These are phyloP conservation scores for Cercospora nicotianae DNA, from an alignment of 2,329 filamentous ascomycete species.

Conservation along the genomic window DNA sequence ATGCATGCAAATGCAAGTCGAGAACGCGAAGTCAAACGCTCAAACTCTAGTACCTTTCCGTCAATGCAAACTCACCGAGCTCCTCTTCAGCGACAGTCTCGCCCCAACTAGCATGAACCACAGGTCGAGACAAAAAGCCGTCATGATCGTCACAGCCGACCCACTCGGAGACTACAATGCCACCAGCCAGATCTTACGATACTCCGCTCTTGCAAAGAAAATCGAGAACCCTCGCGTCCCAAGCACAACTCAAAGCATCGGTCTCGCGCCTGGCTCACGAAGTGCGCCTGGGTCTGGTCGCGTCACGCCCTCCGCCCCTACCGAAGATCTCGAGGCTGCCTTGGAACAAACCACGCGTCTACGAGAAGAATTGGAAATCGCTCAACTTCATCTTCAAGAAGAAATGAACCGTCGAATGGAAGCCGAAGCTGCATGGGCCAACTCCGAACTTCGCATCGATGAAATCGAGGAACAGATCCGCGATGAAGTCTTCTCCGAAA, in stretches of 20 bases:
- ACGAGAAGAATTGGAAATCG: conserved; percentile 71
- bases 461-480: conserved; percentile 82
- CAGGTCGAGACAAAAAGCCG: conserved; percentile 76
- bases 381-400: conserved; percentile 67
- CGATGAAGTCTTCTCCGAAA: conserved; percentile 84
- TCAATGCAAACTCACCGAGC: conserved; percentile 55
- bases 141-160: conserved; percentile 97
- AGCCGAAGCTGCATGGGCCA: conserved; percentile 70
- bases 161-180: conserved; percentile 93
- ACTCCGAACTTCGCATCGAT: conserved; percentile 63
- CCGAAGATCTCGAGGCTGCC: conserved; percentile 76
- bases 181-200: conserved; percentile 91
- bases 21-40: conserved; percentile 61
- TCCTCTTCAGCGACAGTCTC: conserved; percentile 55
- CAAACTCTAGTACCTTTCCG: conserved; percentile 71
- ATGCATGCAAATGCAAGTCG: conserved; percentile 92
- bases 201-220: conserved; percentile 88
- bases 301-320: conserved; percentile 46
- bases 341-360: conserved; percentile 80
- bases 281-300: conserved; percentile 38
- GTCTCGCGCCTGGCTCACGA: conserved; percentile 25
- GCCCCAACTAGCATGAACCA: conserved; percentile 46
- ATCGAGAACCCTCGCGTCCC: conserved; percentile 88
- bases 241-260: conserved; percentile 73
- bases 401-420: conserved; percentile 70